These are phyloP conservation scores for Mycosphaerella arachidis DNA, from an alignment of 2,329 filamentous ascomycete species.

Conservation along the genomic window DNA sequence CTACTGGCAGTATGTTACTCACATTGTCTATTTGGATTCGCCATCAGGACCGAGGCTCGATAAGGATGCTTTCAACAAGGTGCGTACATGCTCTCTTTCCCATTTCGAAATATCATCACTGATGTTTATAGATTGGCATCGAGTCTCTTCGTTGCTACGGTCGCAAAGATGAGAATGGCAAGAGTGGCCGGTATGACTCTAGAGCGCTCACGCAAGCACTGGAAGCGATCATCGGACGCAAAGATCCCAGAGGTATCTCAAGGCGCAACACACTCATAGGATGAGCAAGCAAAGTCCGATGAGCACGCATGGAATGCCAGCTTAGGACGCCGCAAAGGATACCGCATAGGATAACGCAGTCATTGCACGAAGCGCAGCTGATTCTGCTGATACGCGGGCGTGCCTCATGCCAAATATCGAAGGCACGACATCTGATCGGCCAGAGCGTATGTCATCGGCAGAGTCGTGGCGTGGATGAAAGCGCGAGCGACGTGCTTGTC, in stretches of 20 bases:
- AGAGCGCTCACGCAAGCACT: constrained; percentile 69
- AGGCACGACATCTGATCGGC: neutral
- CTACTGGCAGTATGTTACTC: constrained; percentile 70
- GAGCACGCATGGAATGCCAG: neutral
- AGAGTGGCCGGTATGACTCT: constrained; percentile 67
- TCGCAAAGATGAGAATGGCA: constrained; percentile 52
- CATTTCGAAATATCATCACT: neutral
- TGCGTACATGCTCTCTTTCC: neutral
- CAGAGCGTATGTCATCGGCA: neutral
- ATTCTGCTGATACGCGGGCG: neutral
- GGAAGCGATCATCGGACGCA: constrained; percentile 68
- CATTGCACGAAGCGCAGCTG: neutral
- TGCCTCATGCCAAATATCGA: neutral
- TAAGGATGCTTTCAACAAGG: constrained; percentile 53
- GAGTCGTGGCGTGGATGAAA: neutral
- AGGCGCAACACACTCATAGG: constrained; percentile 52
- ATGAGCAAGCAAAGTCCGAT: neutral
- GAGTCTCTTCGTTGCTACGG: constrained; percentile 75
- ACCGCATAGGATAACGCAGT: neutral
- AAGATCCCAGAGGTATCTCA: constrained; percentile 50
- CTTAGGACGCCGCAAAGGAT: neutral
- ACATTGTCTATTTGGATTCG: constrained; percentile 74
- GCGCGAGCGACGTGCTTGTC: neutral
- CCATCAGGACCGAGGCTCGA: constrained; percentile 67
- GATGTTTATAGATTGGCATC: constrained; percentile 57